Conservation (phyloP, 352 stramenopile species). For the Pythium aphanidermatum region DNA sequence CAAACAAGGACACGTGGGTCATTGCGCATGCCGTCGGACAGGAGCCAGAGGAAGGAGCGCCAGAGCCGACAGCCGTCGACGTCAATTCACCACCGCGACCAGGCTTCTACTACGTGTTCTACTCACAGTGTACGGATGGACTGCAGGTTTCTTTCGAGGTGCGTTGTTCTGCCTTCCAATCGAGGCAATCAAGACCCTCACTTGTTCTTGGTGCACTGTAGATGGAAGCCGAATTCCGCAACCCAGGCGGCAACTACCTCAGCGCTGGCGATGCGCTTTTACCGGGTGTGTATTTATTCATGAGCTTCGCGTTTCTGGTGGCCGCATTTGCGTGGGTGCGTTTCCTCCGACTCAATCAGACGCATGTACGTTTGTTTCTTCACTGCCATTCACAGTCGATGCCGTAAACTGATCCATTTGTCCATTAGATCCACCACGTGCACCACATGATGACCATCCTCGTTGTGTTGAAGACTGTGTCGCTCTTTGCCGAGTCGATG, state of each 20-base stretch:
- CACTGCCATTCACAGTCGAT: no score
- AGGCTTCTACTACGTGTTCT: slow-evolving; percentile 89
- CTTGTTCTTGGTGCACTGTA: no score
- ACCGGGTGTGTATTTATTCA: slow-evolving; percentile 78
- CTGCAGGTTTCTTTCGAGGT: slow-evolving; percentile 87
- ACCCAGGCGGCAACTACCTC: slow-evolving; percentile 76
- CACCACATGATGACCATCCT: slow-evolving; percentile 96
- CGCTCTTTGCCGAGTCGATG: slow-evolving; percentile 93
- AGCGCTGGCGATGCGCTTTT: slow-evolving; percentile 79
- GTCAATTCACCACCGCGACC: slow-evolving; percentile 19
- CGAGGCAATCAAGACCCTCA: no score
- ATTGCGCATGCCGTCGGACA: slow-evolving; percentile 31
- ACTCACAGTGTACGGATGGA: slow-evolving; percentile 64
- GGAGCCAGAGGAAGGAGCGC: slow-evolving; percentile 14
- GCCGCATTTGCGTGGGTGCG: slow-evolving; percentile 56
- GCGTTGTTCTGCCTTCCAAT: slow-evolving; percentile 22
- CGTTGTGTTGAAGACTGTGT: slow-evolving; percentile 89
- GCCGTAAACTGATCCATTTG: background rate
- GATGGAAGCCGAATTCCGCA: slow-evolving; percentile 82
- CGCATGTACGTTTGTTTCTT: slow-evolving; percentile 63
- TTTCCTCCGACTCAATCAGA: slow-evolving; percentile 46
- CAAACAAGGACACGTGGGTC: slow-evolving; percentile 43
- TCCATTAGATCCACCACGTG: slow-evolving; percentile 83
- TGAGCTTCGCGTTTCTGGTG: slow-evolving; percentile 63
- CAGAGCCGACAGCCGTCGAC: slow-evolving; percentile 4